phyloP scores from a whole-genome alignment of 2,329 filamentous ascomycete genomes.

The Pseudogymnoascus sp. region DNA sequence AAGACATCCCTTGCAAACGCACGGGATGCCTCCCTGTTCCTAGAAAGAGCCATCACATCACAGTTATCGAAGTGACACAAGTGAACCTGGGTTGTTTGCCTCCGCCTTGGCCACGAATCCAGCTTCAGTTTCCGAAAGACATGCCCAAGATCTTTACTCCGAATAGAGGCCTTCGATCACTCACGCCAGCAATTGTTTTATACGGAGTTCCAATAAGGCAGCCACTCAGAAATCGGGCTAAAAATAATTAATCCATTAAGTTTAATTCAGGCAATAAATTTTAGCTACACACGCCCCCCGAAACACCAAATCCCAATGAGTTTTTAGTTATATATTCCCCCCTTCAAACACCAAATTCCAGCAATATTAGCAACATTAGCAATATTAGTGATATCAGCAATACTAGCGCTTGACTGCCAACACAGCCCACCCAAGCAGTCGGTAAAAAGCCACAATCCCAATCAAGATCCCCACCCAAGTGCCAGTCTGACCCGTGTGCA shows the following conservation, averaged over 20 bases:
- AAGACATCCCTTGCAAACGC: not conserved
- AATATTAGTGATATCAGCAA: not conserved
- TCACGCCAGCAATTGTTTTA: not conserved
- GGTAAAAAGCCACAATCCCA: constrained; percentile 65
- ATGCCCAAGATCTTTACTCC: not conserved
- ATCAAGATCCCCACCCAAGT: constrained; percentile 72
- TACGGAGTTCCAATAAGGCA: not conserved
- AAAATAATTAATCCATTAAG: not conserved
- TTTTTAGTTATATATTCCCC: not conserved
- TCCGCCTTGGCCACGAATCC: not conserved
- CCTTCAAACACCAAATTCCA: not conserved
- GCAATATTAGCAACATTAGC: constrained; percentile 14
- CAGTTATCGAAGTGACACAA: not conserved
- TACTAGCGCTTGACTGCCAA: constrained; percentile 33
- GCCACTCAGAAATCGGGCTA: not conserved
- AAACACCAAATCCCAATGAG: not conserved
- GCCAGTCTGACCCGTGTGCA: constrained; percentile 52
- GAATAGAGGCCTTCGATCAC: not conserved
- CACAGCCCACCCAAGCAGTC: constrained; percentile 58
- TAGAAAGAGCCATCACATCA: not conserved
- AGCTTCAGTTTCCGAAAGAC: not conserved
- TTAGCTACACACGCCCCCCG: not conserved
- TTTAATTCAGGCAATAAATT: not conserved
- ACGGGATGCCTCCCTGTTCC: too few relatives aligned
- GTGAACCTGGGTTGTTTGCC: not conserved